phyloP scores from a whole-genome alignment of 257 asterid genomes.

The Fraxinus pennsylvanica region DNA sequence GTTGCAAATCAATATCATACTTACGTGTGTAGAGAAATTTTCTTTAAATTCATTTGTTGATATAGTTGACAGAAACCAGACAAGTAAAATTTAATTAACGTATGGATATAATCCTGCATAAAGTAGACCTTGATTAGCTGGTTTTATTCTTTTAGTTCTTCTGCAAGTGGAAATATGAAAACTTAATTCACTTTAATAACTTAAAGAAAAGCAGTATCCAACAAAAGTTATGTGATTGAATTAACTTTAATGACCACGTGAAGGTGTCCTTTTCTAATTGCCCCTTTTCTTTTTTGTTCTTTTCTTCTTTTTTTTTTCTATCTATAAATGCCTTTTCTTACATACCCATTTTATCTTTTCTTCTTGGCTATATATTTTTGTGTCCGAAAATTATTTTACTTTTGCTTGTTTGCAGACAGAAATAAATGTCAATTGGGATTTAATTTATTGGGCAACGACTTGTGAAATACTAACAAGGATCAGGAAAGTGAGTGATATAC shows the following conservation, averaged over 20 bases:
- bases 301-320: slow-evolving; percentile 8
- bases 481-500: not conserved
- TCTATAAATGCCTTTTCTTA: slow-evolving; percentile 38
- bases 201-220: slow-evolving; percentile 37
- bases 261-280: slow-evolving; percentile 43
- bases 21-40: not conserved
- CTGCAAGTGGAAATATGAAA: slow-evolving; percentile 16
- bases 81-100: not conserved
- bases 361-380: slow-evolving; percentile 20
- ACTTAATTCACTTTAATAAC: slow-evolving; percentile 24
- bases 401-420: slow-evolving; percentile 37
- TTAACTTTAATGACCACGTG: slow-evolving; percentile 60
- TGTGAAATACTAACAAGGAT: not conserved
- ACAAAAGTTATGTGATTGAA: slow-evolving; percentile 40
- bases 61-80: not conserved
- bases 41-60: not conserved
- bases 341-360: slow-evolving; percentile 31
- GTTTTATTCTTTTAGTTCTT: no score
- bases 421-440: slow-evolving; percentile 27
- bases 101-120: slow-evolving; percentile 9
- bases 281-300: slow-evolving; percentile 16
- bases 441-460: not conserved
- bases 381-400: slow-evolving; percentile 25
- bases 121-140: slow-evolving; percentile 16
- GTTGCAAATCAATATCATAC: not conserved